Percentiles rank a stretch among this genome's conserved stretches.
phyloP scores from a whole-genome alignment of 1,139 yeast genomes.

The Candida tropicalis region DNA sequence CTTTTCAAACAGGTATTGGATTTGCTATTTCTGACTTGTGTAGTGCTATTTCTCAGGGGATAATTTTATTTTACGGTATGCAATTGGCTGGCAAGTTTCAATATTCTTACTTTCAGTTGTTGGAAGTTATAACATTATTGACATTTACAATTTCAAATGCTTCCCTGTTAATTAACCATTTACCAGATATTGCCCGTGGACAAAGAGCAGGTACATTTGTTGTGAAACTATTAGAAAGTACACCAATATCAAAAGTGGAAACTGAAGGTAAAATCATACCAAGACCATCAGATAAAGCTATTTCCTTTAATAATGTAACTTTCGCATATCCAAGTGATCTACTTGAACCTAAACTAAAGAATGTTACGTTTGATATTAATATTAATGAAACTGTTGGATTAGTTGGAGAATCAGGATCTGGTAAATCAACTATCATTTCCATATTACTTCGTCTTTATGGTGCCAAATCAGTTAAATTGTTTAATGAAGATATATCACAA shows the following conservation, averaged over 20 bases:
- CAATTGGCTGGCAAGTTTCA: constrained; percentile 57
- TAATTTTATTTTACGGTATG: constrained; percentile 78
- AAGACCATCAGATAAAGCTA: constrained; percentile 19
- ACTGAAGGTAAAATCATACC: constrained; percentile 28
- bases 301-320: constrained; percentile 44
- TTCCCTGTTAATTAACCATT: constrained; percentile 55
- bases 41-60: constrained; percentile 63
- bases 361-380: constrained; percentile 42
- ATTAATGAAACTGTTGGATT: constrained; percentile 59
- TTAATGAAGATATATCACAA: constrained; percentile 43
- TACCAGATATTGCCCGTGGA: constrained; percentile 78
- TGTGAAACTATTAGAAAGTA: constrained; percentile 42
- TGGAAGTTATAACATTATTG: constrained; percentile 72
- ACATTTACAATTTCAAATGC: constrained; percentile 74
- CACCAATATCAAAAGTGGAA: constrained; percentile 31
- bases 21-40: constrained; percentile 58
- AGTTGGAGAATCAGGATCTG: constrained; percentile 79
- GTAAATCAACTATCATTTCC: constrained; percentile 70
- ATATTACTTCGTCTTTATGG: constrained; percentile 55
- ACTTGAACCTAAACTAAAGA: constrained; percentile 30
- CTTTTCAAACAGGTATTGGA: constrained; percentile 64
- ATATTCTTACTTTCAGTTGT: constrained; percentile 57
- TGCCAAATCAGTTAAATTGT: constrained; percentile 32
- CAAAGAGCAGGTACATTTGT: constrained; percentile 67
- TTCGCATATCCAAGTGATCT: constrained; percentile 50